Conservation (phyloP, 371 early-diverging fungal genomes). For the Smittium mucronatum region DNA sequence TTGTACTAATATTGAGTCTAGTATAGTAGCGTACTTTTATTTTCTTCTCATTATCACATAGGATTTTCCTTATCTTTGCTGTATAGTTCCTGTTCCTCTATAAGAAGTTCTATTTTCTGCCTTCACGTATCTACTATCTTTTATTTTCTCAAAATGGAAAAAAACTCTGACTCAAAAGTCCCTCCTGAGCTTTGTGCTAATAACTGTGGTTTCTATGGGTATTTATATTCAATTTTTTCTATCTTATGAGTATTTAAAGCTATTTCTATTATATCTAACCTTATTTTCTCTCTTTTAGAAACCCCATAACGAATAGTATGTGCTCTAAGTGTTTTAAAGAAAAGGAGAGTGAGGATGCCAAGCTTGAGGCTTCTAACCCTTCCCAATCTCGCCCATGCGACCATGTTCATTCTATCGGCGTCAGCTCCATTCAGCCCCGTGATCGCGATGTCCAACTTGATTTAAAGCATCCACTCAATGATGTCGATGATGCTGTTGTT, state of each 20-base stretch:
- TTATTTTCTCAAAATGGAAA: slow-evolving; percentile 20
- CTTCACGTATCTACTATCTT: neutral
- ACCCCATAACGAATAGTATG: slow-evolving; percentile 53
- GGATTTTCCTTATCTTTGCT: too few relatives aligned
- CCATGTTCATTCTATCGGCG: neutral
- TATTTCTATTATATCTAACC: neutral
- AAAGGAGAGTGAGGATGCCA: slow-evolving; percentile 18
- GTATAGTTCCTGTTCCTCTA: too few relatives aligned
- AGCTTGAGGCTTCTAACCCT: neutral
- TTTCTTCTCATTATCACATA: too few relatives aligned
- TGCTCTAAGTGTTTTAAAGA: slow-evolving; percentile 72
- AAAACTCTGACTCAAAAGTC: slow-evolving; percentile 25
- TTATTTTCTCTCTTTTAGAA: slow-evolving; percentile 22
- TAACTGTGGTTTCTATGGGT: slow-evolving; percentile 32
- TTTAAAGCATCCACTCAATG: slow-evolving; percentile 9
- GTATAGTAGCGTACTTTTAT: too few relatives aligned
- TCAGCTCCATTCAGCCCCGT: neutral
- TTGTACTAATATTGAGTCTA: too few relatives aligned
- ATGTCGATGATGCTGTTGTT: slow-evolving; percentile 8
- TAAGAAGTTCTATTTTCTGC: neutral
- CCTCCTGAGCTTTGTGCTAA: slow-evolving; percentile 26
- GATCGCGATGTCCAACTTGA: neutral
- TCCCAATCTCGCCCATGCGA: neutral
- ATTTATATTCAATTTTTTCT: slow-evolving; percentile 8
- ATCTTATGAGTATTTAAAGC: neutral